A percentile compares a stretch with the other conserved stretches of the same genome.
Evolutionary conservation across 2,329 filamentous ascomycete genomes (phyloP).

Genomic region (Penicillium sp.): DNA sequence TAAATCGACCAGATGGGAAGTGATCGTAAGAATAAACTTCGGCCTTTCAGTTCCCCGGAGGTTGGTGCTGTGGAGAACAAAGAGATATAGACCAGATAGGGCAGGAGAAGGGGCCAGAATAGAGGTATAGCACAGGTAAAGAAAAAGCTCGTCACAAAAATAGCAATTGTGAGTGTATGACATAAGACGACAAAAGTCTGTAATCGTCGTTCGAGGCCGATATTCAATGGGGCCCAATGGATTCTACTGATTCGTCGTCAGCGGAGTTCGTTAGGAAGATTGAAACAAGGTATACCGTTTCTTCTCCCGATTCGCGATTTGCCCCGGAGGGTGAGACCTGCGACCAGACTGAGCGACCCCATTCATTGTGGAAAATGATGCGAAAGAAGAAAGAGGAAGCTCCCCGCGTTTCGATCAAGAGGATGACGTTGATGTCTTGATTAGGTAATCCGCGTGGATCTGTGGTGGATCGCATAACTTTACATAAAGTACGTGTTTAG

Average conservation of each 20-base stretch:
- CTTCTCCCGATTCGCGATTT: constrained; percentile 2
- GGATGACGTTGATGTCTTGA: neutral
- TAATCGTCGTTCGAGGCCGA: constrained; percentile 69
- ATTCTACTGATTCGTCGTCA: constrained; percentile 55
- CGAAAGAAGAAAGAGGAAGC: neutral
- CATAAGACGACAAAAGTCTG: constrained; percentile 77
- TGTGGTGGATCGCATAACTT: neutral
- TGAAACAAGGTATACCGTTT: constrained; percentile 13
- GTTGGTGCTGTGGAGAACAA: constrained; percentile 75
- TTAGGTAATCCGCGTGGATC: constrained; percentile 5
- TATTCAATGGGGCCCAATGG: constrained; percentile 77
- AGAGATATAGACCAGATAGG: constrained; percentile 77
- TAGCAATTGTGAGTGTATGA: constrained; percentile 71
- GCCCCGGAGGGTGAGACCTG: neutral
- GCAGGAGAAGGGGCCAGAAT: constrained; percentile 76
- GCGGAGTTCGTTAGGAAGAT: neutral
- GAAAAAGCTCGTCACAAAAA: constrained; percentile 78
- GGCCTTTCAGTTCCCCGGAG: constrained; percentile 71
- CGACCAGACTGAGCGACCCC: constrained; percentile 6
- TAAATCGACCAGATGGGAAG: constrained; percentile 83
- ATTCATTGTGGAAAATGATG: constrained; percentile 9
- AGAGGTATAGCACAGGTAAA: constrained; percentile 87
- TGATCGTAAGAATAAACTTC: constrained; percentile 72
- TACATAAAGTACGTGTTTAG: no score
- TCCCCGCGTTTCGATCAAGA: neutral